Evolutionary conservation across 371 early-diverging fungal species (phyloP).

Genomic region (Circinella minor): DNA sequence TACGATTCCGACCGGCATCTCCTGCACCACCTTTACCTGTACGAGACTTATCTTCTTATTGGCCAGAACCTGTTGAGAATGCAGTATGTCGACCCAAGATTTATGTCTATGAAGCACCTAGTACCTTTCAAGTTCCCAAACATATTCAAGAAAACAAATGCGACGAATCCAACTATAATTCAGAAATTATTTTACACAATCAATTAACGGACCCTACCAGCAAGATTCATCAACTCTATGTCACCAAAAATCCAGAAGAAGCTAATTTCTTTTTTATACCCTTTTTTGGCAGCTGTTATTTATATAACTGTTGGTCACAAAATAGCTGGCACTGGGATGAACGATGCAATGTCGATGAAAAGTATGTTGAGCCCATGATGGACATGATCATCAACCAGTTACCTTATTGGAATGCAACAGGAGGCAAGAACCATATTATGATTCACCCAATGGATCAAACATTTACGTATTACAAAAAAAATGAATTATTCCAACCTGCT

Average conservation of each 20-base stretch:
- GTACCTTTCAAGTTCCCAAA: constrained; percentile 40
- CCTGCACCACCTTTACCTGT: constrained; percentile 46
- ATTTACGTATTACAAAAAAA: constrained; percentile 48
- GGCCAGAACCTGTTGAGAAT: constrained; percentile 58
- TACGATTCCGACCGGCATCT: constrained; percentile 17
- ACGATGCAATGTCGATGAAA: constrained; percentile 52
- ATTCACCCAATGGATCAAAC: constrained; percentile 61
- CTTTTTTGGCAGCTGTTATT: constrained; percentile 61
- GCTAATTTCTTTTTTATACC: constrained; percentile 62
- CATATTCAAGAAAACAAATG: constrained; percentile 35
- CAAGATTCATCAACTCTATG: constrained; percentile 46
- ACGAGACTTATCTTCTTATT: constrained; percentile 33
- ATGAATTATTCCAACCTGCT: constrained; percentile 50
- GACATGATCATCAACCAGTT: constrained; percentile 48
- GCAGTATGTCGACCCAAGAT: constrained; percentile 58
- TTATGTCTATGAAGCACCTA: constrained; percentile 56
- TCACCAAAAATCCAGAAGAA: constrained; percentile 55
- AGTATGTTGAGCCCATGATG: constrained; percentile 60
- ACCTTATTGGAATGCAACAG: constrained; percentile 57
- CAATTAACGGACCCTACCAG: constrained; percentile 50
- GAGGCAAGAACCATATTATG: constrained; percentile 55
- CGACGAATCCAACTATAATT: constrained; percentile 54
- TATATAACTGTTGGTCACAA: constrained; percentile 52
- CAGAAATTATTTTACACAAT: constrained; percentile 47
- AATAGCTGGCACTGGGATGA: constrained; percentile 54